A percentile compares a stretch with the other conserved stretches of the same genome.
phyloP scores from a whole-genome alignment of 768 basidiomycete species.

The Mycena pura region DNA sequence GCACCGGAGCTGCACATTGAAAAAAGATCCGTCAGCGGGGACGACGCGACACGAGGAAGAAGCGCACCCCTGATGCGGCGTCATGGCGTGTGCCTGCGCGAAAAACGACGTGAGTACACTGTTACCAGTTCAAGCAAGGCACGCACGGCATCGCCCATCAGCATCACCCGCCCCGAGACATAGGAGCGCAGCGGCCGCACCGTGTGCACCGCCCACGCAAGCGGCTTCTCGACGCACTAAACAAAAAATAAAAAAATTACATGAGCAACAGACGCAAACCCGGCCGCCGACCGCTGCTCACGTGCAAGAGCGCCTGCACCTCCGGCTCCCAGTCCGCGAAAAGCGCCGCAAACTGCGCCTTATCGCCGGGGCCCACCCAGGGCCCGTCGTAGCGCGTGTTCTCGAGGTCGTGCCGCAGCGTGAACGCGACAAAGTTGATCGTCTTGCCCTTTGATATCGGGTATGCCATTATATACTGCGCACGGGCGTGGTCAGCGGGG shows the following conservation, averaged over 20 bases:
- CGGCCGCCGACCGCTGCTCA: too few species aligned
- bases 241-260: too few species aligned
- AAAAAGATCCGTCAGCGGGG: not conserved
- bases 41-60: not conserved
- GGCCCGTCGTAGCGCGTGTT: slow-evolving; percentile 54
- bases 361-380: slow-evolving; percentile 57
- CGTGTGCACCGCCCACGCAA: slow-evolving; percentile 70
- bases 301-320: slow-evolving; percentile 61
- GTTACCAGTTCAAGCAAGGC: not conserved
- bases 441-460: slow-evolving; percentile 62
- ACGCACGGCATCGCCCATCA: slow-evolving; percentile 59
- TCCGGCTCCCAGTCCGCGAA: slow-evolving; percentile 68
- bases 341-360: slow-evolving; percentile 48
- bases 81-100: slow-evolving; percentile 58
- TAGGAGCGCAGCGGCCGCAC: slow-evolving; percentile 58
- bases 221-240: slow-evolving; percentile 59
- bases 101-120: slow-evolving; percentile 34
- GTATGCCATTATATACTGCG: slow-evolving; percentile 67
- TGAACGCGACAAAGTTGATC: slow-evolving; percentile 71
- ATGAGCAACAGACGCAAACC: too few species aligned
- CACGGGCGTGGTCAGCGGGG: not conserved
- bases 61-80: slow-evolving; percentile 55
- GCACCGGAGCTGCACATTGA: slow-evolving; percentile 53
- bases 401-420: slow-evolving; percentile 56
- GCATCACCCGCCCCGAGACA: slow-evolving; percentile 54